Base-by-base conservation (phyloP, 2,329 filamentous ascomycete species). In the Beauveria medogensis region DNA sequence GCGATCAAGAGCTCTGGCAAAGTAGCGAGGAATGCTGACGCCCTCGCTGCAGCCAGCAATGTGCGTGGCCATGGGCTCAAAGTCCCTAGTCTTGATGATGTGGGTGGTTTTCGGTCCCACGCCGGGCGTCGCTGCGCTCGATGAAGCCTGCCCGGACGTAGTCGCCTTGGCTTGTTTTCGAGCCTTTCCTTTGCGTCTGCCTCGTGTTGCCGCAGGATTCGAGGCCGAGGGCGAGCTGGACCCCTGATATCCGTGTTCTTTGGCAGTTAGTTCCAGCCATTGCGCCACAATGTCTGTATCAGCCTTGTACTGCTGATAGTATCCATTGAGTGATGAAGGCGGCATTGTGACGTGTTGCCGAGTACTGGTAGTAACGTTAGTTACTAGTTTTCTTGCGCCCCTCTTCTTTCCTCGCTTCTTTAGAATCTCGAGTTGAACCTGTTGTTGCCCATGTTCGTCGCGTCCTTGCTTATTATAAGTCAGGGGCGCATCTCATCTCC, bases 241-340 rank as follows among this genome's bases (percentile, higher is more conserved):
- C 10, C 30, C 30, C 30, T 47, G 30, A 4, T 63, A 67, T 30
- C 64, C 62, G 24, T 64, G 52, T 4, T 46, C 56, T n/a, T 65
- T 64, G 14, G 65, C 63, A n/a, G 63, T 68, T 0, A 61, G 53
- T 3, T 62, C 61, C 0, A 67, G 62, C 64, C 62, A 67, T 46
- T 54, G 59, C 16, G 66, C 65, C 3, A 66, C 60, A 41, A 47
- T 47, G 51, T 67, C 64, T 0, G 64, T 68, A 43, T 67, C 67
- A 18, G 55, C 53, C 59, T 68, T 68, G 53, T 66, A 66, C 18
- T 66, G 58, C 5, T 63, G 50, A 28, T 64, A 68, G 9, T 63
- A 61, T 22, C 59, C 63, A 20, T 48, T 54, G 16, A 66, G 59
- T 3, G 63, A 60, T 1, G 59, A 51, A 37, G 64, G 64, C 10